These are phyloP conservation scores for Elymus sibiricus DNA, from an alignment of 176 grass and related monocot species.

Conservation along the genomic window DNA sequence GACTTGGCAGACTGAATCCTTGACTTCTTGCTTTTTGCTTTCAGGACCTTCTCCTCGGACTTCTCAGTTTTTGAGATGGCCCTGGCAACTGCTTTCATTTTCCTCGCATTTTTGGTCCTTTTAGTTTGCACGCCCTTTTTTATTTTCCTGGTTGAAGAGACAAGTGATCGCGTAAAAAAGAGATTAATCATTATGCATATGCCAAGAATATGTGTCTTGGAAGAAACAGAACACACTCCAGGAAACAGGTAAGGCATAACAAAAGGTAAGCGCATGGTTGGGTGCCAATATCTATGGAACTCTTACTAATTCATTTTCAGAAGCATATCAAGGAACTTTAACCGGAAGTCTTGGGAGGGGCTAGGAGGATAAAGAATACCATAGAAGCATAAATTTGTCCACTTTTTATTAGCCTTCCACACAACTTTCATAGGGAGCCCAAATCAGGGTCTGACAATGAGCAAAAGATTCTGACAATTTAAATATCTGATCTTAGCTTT, in stretches of 20 bases:
- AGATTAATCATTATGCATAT: neutral
- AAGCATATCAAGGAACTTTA: neutral
- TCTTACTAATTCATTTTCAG: neutral
- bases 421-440: neutral
- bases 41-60: slow-evolving; percentile 61
- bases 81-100: slow-evolving; percentile 64
- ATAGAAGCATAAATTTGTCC: neutral
- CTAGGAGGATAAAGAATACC: neutral
- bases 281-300: neutral
- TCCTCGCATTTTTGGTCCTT: slow-evolving; percentile 59
- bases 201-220: neutral
- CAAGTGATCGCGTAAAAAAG: neutral
- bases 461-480: neutral
- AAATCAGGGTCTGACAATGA: neutral
- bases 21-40: slow-evolving; percentile 66
- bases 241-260: neutral
- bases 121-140: slow-evolving; percentile 58
- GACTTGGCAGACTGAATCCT: slow-evolving; percentile 81
- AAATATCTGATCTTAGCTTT: neutral
- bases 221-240: neutral
- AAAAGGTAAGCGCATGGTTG: neutral
- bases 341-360: neutral
- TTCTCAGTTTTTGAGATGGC: slow-evolving; percentile 64
- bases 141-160: slow-evolving; percentile 69
- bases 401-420: neutral